A percentile compares a stretch with the other conserved stretches of the same genome.
These are phyloP conservation scores for Beta vulgaris DNA, from an alignment of 148 eudicot genomes.

Conservation along the genomic window DNA sequence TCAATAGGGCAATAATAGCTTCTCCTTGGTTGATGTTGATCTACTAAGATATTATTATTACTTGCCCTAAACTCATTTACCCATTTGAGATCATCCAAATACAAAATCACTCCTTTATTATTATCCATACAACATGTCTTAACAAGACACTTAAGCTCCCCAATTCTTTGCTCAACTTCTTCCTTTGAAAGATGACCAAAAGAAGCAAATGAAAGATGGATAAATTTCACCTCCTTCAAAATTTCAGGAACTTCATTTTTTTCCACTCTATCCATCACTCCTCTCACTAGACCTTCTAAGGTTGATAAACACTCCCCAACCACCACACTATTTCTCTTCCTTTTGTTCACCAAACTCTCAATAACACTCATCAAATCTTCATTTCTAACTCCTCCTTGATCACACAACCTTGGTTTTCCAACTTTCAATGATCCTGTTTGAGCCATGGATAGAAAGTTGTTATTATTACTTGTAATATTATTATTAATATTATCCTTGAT, in stretches of 20 bases:
- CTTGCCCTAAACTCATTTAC: slow-evolving; percentile 47
- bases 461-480: background rate
- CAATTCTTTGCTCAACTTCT: slow-evolving; percentile 57
- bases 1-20: slow-evolving; percentile 65
- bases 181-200: slow-evolving; percentile 44
- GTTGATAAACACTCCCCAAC: slow-evolving; percentile 62
- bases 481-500: slow-evolving; percentile 20
- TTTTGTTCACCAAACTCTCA: slow-evolving; percentile 39
- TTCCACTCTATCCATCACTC: slow-evolving; percentile 51
- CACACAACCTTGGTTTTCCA: slow-evolving; percentile 22
- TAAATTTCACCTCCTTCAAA: slow-evolving; percentile 49
- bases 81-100: slow-evolving; percentile 84
- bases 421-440: background rate
- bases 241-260: slow-evolving; percentile 58
- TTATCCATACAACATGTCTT: slow-evolving; percentile 36
- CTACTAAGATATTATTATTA: slow-evolving; percentile 20
- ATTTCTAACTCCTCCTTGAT: slow-evolving; percentile 26
- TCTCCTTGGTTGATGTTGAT: slow-evolving; percentile 31
- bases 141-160: slow-evolving; percentile 48
- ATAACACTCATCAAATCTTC: slow-evolving; percentile 61
- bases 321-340: slow-evolving; percentile 47
- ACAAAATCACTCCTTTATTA: slow-evolving; percentile 60
- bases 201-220: slow-evolving; percentile 45
- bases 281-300: slow-evolving; percentile 50
- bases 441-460: slow-evolving; percentile 14